A percentile compares a stretch with the other conserved stretches of the same genome.
Evolutionary conservation across 2,329 filamentous ascomycete genomes (phyloP).

Genomic region (Cercospora zeae-maydis): DNA sequence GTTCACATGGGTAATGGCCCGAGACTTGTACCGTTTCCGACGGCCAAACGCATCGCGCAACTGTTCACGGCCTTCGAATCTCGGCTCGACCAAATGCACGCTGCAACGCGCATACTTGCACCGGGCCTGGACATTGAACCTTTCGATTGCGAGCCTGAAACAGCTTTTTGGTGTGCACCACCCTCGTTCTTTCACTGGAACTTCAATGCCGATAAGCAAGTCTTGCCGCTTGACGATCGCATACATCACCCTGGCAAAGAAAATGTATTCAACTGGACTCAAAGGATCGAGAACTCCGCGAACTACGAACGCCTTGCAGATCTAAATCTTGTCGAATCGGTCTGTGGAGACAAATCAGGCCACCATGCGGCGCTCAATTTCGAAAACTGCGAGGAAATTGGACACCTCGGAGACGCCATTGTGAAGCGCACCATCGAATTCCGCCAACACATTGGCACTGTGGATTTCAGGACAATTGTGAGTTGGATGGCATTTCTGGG

Average conservation of each 20-base stretch:
- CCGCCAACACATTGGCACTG: constrained; percentile 6
- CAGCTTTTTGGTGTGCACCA: not conserved
- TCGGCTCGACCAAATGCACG: constrained; percentile 5
- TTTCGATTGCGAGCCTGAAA: not conserved
- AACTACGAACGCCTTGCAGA: not conserved
- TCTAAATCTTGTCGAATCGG: not conserved
- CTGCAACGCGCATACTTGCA: not conserved
- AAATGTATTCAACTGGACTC: constrained; percentile 7
- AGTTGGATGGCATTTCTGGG: not conserved
- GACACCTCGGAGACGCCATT: not conserved
- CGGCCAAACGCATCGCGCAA: constrained; percentile 3
- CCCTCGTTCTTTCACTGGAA: constrained; percentile 6
- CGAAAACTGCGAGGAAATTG: not conserved
- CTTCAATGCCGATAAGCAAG: not conserved
- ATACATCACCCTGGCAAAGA: not conserved
- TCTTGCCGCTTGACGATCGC: not conserved
- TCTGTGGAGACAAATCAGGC: not conserved
- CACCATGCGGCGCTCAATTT: constrained; percentile 8
- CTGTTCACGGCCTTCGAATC: constrained; percentile 6
- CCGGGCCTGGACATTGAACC: not conserved
- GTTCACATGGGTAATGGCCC: constrained; percentile 2
- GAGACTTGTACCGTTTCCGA: not conserved
- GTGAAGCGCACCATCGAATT: constrained; percentile 7
- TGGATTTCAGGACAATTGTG: not conserved
- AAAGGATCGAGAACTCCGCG: not conserved